phyloP scores from a whole-genome alignment of 495 filamentous ascomycete species.

The Penicillium malachiteum region DNA sequence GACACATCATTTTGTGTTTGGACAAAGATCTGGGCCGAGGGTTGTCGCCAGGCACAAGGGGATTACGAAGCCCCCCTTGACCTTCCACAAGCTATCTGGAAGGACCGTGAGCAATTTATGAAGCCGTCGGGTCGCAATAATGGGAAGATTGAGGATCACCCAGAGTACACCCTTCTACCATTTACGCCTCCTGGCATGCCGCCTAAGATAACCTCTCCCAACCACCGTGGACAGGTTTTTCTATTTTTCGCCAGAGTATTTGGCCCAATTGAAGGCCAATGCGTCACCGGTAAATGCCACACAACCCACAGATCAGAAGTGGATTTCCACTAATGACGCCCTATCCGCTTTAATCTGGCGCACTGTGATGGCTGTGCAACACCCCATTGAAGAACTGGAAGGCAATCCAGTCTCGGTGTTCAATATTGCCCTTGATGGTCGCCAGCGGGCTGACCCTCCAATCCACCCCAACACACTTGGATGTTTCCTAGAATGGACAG shows the following conservation, averaged over 20 bases:
- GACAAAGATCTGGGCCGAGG: slow-evolving; percentile 38
- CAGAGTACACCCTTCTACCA: slow-evolving; percentile 30
- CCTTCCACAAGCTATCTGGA: slow-evolving; percentile 16
- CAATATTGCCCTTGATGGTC: slow-evolving; percentile 35
- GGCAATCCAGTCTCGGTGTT: slow-evolving; percentile 30
- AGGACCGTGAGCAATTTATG: slow-evolving; percentile 26
- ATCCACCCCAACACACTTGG: slow-evolving; percentile 31
- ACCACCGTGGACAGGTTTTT: slow-evolving; percentile 31
- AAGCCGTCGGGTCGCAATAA: slow-evolving; percentile 23
- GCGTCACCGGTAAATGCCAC: slow-evolving; percentile 30
- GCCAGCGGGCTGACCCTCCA: slow-evolving; percentile 27
- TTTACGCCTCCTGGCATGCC: slow-evolving; percentile 30
- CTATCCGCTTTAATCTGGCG: slow-evolving; percentile 41
- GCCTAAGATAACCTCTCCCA: slow-evolving; percentile 29
- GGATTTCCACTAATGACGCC: slow-evolving; percentile 43
- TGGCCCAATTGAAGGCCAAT: slow-evolving; percentile 31
- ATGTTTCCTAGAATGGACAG: slow-evolving; percentile 33
- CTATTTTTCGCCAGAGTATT: slow-evolving; percentile 29
- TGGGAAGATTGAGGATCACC: slow-evolving; percentile 30
- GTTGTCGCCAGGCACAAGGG: slow-evolving; percentile 32
- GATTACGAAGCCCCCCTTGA: slow-evolving; percentile 19
- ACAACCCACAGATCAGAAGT: slow-evolving; percentile 20
- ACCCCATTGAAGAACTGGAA: slow-evolving; percentile 25
- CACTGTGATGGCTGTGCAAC: slow-evolving; percentile 35
- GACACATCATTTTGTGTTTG: slow-evolving; percentile 29